These are phyloP conservation scores for Verbena officinalis DNA, from an alignment of 257 asterid species.

Conservation along the genomic window DNA sequence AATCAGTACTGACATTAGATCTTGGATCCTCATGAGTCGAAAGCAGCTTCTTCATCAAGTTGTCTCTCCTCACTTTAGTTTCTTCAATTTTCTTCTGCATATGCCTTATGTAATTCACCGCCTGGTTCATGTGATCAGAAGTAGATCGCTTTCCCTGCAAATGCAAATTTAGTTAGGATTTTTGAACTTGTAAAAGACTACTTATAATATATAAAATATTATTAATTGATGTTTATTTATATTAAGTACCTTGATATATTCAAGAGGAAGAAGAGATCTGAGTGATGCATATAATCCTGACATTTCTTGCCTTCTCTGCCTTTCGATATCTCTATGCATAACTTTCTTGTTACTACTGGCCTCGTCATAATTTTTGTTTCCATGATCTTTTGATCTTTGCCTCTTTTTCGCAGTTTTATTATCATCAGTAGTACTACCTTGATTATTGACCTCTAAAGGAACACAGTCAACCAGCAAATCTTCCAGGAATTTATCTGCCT, in stretches of 20 bases:
- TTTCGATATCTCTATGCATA: constrained; percentile 50
- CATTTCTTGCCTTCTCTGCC: constrained; percentile 69
- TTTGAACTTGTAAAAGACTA: neutral
- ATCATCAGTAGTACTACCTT: no score
- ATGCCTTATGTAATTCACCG: constrained; percentile 46
- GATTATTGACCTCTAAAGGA: neutral
- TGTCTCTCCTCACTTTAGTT: constrained; percentile 35
- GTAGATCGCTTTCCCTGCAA: constrained; percentile 54
- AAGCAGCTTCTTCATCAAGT: constrained; percentile 16
- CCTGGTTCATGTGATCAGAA: constrained; percentile 47
- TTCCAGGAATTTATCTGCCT: constrained; percentile 23
- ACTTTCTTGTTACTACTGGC: constrained; percentile 26
- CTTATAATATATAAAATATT: neutral
- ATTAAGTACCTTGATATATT: constrained; percentile 51
- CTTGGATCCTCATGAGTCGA: neutral
- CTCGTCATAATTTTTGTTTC: neutral
- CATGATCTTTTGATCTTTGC: neutral
- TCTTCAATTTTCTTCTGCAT: constrained; percentile 41
- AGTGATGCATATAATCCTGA: constrained; percentile 51
- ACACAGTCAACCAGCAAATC: constrained; percentile 27
- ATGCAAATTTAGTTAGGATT: neutral
- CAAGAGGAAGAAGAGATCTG: constrained; percentile 53
- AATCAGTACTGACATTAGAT: neutral
- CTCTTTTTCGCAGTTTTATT: constrained; percentile 14
- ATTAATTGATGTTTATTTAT: neutral